Conservation (phyloP, 2,329 filamentous ascomycete genomes). For the Fusarium bactridioides region DNA sequence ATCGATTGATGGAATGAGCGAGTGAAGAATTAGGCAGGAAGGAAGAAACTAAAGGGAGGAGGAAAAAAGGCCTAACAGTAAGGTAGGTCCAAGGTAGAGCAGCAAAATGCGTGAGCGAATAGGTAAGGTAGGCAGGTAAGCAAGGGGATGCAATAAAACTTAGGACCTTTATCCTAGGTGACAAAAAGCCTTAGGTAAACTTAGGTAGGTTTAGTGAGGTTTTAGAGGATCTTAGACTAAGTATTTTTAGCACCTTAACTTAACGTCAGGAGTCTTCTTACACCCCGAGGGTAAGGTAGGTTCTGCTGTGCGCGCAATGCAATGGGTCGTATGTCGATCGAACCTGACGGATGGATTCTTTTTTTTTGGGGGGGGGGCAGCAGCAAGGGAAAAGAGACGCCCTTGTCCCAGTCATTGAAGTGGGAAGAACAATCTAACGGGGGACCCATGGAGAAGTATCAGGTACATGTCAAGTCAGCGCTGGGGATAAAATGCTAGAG, state of each 20-base stretch:
- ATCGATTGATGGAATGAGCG: conserved; percentile 18
- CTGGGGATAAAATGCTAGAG: background rate
- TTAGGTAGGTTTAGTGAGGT: no score
- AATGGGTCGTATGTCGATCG: conserved; percentile 31
- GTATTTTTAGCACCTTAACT: no score
- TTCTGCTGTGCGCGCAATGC: conserved; percentile 8
- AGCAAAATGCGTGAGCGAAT: conserved; percentile 29
- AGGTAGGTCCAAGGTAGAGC: background rate
- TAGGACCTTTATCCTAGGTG: no score
- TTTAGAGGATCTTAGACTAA: no score
- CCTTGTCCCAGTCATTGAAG: background rate
- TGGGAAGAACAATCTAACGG: conserved; percentile 10
- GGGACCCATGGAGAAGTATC: conserved; percentile 13
- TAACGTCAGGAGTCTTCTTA: no score
- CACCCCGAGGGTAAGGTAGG: no score
- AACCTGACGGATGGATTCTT: conserved; percentile 19
- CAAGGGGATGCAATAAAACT: no score
- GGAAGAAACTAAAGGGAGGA: background rate
- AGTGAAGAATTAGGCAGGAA: conserved; percentile 14
- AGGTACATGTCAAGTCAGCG: conserved; percentile 8
- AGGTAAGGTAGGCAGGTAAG: background rate
- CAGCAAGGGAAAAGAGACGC: conserved; percentile 2
- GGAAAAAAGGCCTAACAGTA: conserved; percentile 18
- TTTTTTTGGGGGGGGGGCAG: conserved; percentile 3
- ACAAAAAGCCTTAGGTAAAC: no score